A percentile compares a stretch with the other conserved stretches of the same genome.
Conservation (phyloP, 1,139 yeast species). For the Nakaseomyces glabratus region DNA sequence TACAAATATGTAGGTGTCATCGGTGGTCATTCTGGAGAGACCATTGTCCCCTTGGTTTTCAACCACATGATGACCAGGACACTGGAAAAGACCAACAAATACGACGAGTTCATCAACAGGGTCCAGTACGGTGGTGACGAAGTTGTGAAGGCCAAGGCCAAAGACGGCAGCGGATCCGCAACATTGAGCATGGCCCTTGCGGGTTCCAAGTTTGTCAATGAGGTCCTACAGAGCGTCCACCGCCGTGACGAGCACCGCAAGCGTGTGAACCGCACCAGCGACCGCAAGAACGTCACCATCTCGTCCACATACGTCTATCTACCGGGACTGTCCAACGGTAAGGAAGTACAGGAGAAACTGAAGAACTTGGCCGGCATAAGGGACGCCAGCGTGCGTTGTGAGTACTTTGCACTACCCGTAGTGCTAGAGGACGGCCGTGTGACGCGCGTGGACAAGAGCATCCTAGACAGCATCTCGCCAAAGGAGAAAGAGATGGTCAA, state of each 20-base stretch:
- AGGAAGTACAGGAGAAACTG: slow-evolving; percentile 35
- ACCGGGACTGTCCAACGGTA: slow-evolving; percentile 43
- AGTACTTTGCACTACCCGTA: slow-evolving; percentile 58
- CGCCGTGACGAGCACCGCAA: slow-evolving; percentile 16
- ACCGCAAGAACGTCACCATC: slow-evolving; percentile 28
- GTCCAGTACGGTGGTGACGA: slow-evolving; percentile 77
- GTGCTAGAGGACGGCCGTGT: slow-evolving; percentile 42
- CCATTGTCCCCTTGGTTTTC: slow-evolving; percentile 51
- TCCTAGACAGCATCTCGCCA: slow-evolving; percentile 36
- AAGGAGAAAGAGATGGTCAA: slow-evolving; percentile 42
- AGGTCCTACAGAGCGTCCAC: slow-evolving; percentile 22
- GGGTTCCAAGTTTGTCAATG: slow-evolving; percentile 52
- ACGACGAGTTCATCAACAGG: slow-evolving; percentile 44
- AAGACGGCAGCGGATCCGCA: slow-evolving; percentile 70
- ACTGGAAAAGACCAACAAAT: slow-evolving; percentile 31
- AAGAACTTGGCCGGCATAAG: slow-evolving; percentile 12
- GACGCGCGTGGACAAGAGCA: slow-evolving; percentile 38
- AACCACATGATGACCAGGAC: slow-evolving; percentile 14
- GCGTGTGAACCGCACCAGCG: slow-evolving; percentile 10
- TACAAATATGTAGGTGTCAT: slow-evolving; percentile 49
- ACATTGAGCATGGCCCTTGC: slow-evolving; percentile 74
- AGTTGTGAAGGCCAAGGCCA: slow-evolving; percentile 53
- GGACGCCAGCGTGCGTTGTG: slow-evolving; percentile 30
- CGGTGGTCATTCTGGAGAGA: slow-evolving; percentile 74
- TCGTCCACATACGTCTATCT: slow-evolving; percentile 46